Base-by-base conservation (phyloP, 805 yeast species). In the Groenewaldozyma tartarivorans region DNA sequence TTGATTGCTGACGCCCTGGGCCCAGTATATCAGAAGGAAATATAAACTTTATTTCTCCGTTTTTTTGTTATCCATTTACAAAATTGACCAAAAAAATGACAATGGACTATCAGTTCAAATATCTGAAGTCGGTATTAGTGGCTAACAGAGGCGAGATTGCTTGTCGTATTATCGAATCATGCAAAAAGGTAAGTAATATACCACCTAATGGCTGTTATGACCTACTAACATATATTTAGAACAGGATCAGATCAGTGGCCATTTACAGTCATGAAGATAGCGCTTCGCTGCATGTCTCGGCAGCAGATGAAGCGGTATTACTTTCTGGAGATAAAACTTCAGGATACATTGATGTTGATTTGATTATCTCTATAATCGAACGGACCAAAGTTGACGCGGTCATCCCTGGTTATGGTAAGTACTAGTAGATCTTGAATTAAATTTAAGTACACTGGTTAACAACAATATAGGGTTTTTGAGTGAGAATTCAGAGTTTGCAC, bases 351-450 rank as follows among this genome's bases (percentile, higher is more conserved):
- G 63, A 65, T 43, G 67, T 71, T 42, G 76, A 72, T 29, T 68
- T 69, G 53, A 63, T 72, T 41, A 68, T 72, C 19, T 51, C 56
- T 9, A 73, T 74, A 5, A 75, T 76, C 20, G 69, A 69, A 53
- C 61, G 54, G 35, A 55, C 68, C 3, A 73, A 72, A 4, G 73
- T 75, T 33, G 72, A 72, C 52, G 74, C 77, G 31, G 68, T 73
- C 43, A 72, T 72, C 44, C 78, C 78, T 1, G 78, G 78, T 19
- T 72, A 72, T 45, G 78, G 78, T n/a, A n/a, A n/a, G n/a, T n/a
- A n/a, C n/a, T n/a, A n/a, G n/a, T n/a, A n/a, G n/a, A n/a, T n/a
- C n/a, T n/a, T n/a, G n/a, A n/a, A n/a, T n/a, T n/a, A n/a, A n/a
- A n/a, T n/a, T n/a, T n/a, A n/a, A n/a, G n/a, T n/a, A n/a, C n/a